Conservation (phyloP, 768 basidiomycete genomes). For the Cubamyces sp. region DNA sequence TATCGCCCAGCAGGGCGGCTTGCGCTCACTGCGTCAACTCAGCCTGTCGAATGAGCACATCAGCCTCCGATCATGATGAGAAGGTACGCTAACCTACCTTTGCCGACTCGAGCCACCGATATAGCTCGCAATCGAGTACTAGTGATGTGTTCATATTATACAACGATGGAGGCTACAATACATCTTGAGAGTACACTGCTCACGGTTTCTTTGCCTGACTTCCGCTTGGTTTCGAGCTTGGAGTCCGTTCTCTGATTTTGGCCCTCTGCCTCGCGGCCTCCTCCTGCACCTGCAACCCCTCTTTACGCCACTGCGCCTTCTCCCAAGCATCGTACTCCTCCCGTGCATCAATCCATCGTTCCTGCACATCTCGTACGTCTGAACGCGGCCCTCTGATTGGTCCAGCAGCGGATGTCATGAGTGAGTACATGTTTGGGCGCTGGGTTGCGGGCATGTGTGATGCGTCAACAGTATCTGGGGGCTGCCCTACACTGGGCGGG, state of each 20-base stretch:
- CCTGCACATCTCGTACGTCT: slow-evolving; percentile 80
- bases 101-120: background rate
- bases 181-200: background rate
- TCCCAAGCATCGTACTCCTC: slow-evolving; percentile 86
- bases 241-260: slow-evolving; percentile 29
- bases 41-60: too few relatives aligned
- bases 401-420: slow-evolving; percentile 71
- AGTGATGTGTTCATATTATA: background rate
- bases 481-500: slow-evolving; percentile 37
- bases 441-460: slow-evolving; percentile 43
- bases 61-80: too few relatives aligned
- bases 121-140: background rate
- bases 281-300: slow-evolving; percentile 63
- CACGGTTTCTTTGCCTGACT: background rate
- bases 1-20: too few relatives aligned
- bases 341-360: slow-evolving; percentile 88
- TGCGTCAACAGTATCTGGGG: slow-evolving; percentile 38
- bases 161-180: background rate
- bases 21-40: too few relatives aligned
- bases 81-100: too few relatives aligned
- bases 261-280: slow-evolving; percentile 37
- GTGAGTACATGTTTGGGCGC: slow-evolving; percentile 65
- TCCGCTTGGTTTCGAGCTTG: background rate
- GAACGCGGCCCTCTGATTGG: slow-evolving; percentile 52
- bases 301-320: slow-evolving; percentile 72